Base-by-base conservation (phyloP, 179 eudicot genomes). In the Beta lomatogona region DNA sequence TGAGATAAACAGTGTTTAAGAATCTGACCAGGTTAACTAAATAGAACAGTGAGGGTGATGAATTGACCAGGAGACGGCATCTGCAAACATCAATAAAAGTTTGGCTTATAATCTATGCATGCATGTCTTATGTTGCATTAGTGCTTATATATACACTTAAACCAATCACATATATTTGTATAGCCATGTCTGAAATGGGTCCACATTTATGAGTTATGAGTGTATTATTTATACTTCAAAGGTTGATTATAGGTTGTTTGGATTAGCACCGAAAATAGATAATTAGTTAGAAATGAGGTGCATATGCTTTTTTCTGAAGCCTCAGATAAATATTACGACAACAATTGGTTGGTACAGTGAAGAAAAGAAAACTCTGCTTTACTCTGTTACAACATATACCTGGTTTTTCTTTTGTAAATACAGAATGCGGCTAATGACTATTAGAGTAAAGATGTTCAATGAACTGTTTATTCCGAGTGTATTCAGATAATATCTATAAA, bases 251-350 rank as follows among this genome's bases (percentile, higher is more conserved):
- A 54, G 58, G 58, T 54, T 54, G 58, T 54, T 54, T 54, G 58
- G 15, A 54, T 54, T 13, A 13, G 58, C 58, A 54, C 58, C 58
- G 15, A 54, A 54, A 54, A 16, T 13, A 54, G 58, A 14, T 7
- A 54, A 11, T 12, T 0, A 54, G 16, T 54, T 36, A 5, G 15
- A 64, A 22, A 11, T 36, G n/a, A 44, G 65, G 36, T 59, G 36
- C 16, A 67, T 31, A 21, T 46, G 22, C 12, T 21, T 69, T 21
- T 79, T 12, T 57, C 69, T 14, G 22, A 70, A 11, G 65, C 54
- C 57, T 79, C 65, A 41, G 82, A 22, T 14, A 70, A 53, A 41
- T 2, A 31, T 71, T 46, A 41, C 12, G 76, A 79, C 13, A 14
- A 45, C 46, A 36, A 36, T 36, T 36, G 41, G 41, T 36, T 36